These are phyloP conservation scores for Spirogloea muscicola DNA, from an alignment of 139 green algal species.

Conservation along the genomic window DNA sequence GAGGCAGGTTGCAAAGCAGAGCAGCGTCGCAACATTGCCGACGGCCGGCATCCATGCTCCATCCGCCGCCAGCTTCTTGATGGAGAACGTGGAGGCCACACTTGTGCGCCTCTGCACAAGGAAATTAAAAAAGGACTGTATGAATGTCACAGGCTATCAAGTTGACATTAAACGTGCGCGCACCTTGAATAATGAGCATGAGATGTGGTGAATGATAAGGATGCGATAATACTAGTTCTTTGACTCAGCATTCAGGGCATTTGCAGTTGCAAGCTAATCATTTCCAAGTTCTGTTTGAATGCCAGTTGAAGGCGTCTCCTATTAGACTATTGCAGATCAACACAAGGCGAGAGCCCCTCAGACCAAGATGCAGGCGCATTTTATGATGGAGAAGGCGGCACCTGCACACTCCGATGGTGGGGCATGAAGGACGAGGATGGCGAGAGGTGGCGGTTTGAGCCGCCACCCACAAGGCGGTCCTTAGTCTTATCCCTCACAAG, in stretches of 20 bases:
- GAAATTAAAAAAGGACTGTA: not conserved
- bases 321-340: not conserved
- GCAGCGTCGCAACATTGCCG: constrained; percentile 72
- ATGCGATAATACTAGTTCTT: not conserved
- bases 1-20: constrained; percentile 66
- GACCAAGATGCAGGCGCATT: too few relatives aligned
- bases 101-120: not conserved
- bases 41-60: constrained; percentile 70
- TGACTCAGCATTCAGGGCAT: not conserved
- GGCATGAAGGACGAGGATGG: constrained; percentile 18
- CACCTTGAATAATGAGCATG: not conserved
- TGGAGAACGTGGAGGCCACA: constrained; percentile 3
- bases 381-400: too few relatives aligned
- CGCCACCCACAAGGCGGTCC: constrained; percentile 2
- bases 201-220: not conserved
- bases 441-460: not conserved
- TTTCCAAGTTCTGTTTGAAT: not conserved
- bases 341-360: not conserved
- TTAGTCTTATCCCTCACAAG: constrained; percentile 9
- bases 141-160: too few relatives aligned
- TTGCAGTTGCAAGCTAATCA: not conserved
- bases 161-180: not conserved
- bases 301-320: not conserved
- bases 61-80: constrained; percentile 9
- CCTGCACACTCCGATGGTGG: constrained; percentile 27